Evolutionary conservation across 2,329 filamentous ascomycete genomes (phyloP).

Genomic region (Ascochyta fabae): DNA sequence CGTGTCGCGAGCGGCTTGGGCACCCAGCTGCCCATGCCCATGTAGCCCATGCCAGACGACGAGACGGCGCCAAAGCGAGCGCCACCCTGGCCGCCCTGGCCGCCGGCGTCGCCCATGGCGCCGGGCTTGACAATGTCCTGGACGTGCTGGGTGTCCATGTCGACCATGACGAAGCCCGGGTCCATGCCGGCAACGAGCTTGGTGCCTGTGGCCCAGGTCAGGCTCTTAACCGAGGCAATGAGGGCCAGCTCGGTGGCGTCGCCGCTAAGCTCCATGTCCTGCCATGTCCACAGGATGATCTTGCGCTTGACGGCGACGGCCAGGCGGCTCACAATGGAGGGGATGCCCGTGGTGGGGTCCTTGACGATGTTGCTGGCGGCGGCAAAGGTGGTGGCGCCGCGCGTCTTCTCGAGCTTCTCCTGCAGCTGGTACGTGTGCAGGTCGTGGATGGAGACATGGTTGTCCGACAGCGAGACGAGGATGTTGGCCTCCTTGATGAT

Average conservation of each 20-base stretch:
- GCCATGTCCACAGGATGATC: slow-evolving; percentile 92
- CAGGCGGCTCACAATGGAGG: slow-evolving; percentile 88
- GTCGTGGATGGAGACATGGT: slow-evolving; percentile 88
- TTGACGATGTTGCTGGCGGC: slow-evolving; percentile 96
- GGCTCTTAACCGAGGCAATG: slow-evolving; percentile 80
- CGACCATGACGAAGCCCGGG: slow-evolving; percentile 86
- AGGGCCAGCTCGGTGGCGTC: slow-evolving; percentile 79
- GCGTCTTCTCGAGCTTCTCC: slow-evolving; percentile 81
- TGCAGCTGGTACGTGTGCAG: slow-evolving; percentile 82
- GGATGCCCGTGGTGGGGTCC: slow-evolving; percentile 83
- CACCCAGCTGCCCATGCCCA: slow-evolving; percentile 90
- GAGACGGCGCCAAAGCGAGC: slow-evolving; percentile 83
- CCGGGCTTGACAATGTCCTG: slow-evolving; percentile 82
- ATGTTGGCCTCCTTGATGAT: slow-evolving; percentile 95
- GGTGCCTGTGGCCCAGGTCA: slow-evolving; percentile 90
- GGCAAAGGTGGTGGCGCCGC: slow-evolving; percentile 87
- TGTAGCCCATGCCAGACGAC: slow-evolving; percentile 91
- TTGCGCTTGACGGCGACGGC: slow-evolving; percentile 93
- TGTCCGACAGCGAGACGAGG: slow-evolving; percentile 89
- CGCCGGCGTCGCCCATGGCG: slow-evolving; percentile 69
- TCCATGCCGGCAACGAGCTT: slow-evolving; percentile 90
- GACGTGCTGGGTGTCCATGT: slow-evolving; percentile 75
- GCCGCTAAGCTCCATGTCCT: slow-evolving; percentile 83
- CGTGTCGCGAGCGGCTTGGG: slow-evolving; percentile 88
- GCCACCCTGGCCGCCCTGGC: slow-evolving; percentile 60